A percentile compares a stretch with the other conserved stretches of the same genome.
Evolutionary conservation across 345 rosid species (phyloP).

Genomic region (Eucalyptus leucophloia): DNA sequence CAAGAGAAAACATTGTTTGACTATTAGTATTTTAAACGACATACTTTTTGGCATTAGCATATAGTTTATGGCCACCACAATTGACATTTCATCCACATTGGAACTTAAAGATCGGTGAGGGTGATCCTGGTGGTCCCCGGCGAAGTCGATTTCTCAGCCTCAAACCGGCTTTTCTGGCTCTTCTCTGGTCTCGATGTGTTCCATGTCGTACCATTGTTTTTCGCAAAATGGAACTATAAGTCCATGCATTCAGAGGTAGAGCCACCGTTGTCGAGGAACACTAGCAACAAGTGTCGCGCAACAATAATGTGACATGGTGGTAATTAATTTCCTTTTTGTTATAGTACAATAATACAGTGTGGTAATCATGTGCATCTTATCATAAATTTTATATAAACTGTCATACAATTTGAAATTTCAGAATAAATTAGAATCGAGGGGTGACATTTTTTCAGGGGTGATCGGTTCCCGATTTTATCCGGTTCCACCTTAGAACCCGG

Average conservation of each 20-base stretch:
- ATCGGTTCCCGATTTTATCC: too few species aligned
- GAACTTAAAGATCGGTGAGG: neutral
- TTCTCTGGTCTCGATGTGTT: neutral
- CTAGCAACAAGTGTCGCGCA: neutral
- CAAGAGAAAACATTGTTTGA: neutral
- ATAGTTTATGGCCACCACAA: neutral
- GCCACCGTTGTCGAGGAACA: neutral
- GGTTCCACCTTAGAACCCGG: too few species aligned
- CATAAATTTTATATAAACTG: neutral
- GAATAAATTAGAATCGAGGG: neutral
- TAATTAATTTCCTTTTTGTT: neutral
- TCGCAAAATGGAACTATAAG: neutral
- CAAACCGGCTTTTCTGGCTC: neutral
- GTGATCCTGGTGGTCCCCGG: neutral
- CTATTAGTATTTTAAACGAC: neutral
- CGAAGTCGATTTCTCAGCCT: neutral
- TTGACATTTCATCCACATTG: neutral
- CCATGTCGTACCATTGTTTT: neutral
- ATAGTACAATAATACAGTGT: neutral
- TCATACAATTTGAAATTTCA: rapidly evolving
- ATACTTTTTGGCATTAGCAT: neutral
- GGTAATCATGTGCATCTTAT: neutral
- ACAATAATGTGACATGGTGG: neutral
- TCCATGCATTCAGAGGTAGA: neutral
- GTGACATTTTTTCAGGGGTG: neutral